Percentiles rank a stretch among this genome's conserved stretches.
These are phyloP conservation scores for Mucor irregularis DNA, from an alignment of 371 early-diverging fungal species.

Conservation along the genomic window DNA sequence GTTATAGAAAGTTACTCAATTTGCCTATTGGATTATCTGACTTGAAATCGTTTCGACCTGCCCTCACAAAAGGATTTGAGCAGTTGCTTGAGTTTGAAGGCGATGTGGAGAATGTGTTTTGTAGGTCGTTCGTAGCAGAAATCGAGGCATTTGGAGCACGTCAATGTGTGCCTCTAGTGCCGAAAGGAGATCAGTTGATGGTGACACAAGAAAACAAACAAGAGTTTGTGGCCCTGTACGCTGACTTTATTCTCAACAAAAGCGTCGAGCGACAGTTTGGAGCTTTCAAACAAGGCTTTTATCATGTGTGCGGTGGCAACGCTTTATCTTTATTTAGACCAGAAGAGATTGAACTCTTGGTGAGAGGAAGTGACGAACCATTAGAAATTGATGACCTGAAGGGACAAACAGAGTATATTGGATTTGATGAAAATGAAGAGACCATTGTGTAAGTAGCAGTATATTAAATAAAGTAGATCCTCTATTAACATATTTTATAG, in stretches of 20 bases:
- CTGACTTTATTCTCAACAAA: constrained; percentile 78
- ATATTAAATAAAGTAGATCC: not conserved
- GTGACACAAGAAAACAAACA: constrained; percentile 77
- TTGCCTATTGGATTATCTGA: constrained; percentile 60
- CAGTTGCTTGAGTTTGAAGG: constrained; percentile 79
- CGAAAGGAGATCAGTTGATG: constrained; percentile 68
- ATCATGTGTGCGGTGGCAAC: constrained; percentile 89
- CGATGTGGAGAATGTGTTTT: constrained; percentile 84
- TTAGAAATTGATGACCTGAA: constrained; percentile 80
- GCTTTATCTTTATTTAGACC: constrained; percentile 88
- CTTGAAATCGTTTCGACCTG: constrained; percentile 59
- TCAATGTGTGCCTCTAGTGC: constrained; percentile 68
- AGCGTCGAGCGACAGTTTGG: constrained; percentile 83
- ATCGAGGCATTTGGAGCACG: constrained; percentile 80
- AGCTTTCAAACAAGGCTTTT: constrained; percentile 90
- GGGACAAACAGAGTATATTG: constrained; percentile 81
- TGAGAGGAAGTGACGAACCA: constrained; percentile 88
- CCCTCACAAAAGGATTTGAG: constrained; percentile 80
- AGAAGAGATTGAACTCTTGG: constrained; percentile 95
- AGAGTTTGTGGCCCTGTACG: constrained; percentile 83
- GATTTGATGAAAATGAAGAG: constrained; percentile 56
- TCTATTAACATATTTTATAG: constrained; percentile 12
- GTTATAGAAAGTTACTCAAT: constrained; percentile 92
- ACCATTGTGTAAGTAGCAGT: constrained; percentile 52
- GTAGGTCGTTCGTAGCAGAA: constrained; percentile 80